phyloP scores from a whole-genome alignment of 177 flowering plant species.

The Vitis hybrid region DNA sequence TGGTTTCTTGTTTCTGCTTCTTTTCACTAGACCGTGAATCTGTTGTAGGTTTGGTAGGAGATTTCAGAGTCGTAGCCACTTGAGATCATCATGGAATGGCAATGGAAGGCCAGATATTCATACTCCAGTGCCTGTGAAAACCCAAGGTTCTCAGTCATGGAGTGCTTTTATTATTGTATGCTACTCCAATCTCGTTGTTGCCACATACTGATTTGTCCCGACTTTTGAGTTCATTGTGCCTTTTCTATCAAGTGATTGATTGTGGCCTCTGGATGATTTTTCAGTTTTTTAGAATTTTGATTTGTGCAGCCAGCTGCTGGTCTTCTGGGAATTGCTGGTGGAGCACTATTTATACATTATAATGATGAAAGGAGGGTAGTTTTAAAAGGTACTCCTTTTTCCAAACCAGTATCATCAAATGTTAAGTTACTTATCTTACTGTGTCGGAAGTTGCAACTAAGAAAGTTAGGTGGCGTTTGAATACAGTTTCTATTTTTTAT shows the following conservation, averaged over 20 bases:
- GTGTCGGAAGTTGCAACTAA: background rate
- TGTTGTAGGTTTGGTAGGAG: slow-evolving; percentile 45
- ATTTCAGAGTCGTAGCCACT: slow-evolving; percentile 33
- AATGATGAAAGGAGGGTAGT: slow-evolving; percentile 75
- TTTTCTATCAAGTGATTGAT: background rate
- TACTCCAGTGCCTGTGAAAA: slow-evolving; percentile 16
- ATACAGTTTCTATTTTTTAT: no score
- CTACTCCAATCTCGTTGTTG: background rate
- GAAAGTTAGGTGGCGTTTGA: background rate
- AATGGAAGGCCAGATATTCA: slow-evolving; percentile 12
- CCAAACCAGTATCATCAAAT: background rate
- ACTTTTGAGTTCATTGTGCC: background rate
- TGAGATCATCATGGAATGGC: slow-evolving; percentile 21
- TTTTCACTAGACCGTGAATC: background rate
- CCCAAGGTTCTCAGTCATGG: slow-evolving; percentile 33
- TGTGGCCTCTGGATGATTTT: background rate
- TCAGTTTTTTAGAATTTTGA: slow-evolving; percentile 1
- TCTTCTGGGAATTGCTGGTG: slow-evolving; percentile 50
- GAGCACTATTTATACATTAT: slow-evolving; percentile 43
- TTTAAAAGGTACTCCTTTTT: slow-evolving; percentile 43
- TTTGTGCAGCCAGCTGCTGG: slow-evolving; percentile 55
- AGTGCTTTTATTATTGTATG: slow-evolving; percentile 37
- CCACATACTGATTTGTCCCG: background rate
- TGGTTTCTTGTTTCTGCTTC: no score
- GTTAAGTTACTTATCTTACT: background rate